These are phyloP conservation scores for Vitis hybrid DNA, from an alignment of 177 flowering plant species.

Conservation along the genomic window DNA sequence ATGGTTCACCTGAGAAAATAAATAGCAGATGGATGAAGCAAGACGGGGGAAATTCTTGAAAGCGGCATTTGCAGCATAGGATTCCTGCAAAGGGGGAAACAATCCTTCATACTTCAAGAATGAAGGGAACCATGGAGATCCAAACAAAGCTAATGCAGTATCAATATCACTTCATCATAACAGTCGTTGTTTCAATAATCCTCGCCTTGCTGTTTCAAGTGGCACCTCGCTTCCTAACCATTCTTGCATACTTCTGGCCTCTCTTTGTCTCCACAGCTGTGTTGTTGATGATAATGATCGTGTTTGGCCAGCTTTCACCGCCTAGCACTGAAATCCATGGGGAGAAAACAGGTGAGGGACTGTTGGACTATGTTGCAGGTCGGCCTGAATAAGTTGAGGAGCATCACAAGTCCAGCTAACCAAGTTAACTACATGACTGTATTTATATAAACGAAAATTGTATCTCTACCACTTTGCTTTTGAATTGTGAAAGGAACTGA, in stretches of 20 bases:
- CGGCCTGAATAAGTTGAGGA: slow-evolving; percentile 15
- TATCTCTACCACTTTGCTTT: neutral
- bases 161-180: slow-evolving; percentile 25
- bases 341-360: slow-evolving; percentile 31
- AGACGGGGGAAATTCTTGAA: neutral
- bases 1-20: neutral
- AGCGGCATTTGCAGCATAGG: slow-evolving; percentile 3
- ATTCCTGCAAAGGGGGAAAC: slow-evolving; percentile 1
- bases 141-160: slow-evolving; percentile 28
- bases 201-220: slow-evolving; percentile 15
- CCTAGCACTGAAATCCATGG: slow-evolving; percentile 22
- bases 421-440: neutral
- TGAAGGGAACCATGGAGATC: slow-evolving; percentile 29
- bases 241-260: slow-evolving; percentile 52
- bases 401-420: neutral
- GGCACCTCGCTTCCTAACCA: slow-evolving; percentile 28
- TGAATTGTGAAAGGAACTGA: neutral
- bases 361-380: slow-evolving; percentile 41
- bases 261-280: slow-evolving; percentile 50
- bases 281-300: slow-evolving; percentile 26
- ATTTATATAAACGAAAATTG: neutral
- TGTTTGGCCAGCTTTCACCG: slow-evolving; percentile 34
- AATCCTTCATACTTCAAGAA: neutral
- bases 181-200: slow-evolving; percentile 10
- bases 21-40: slow-evolving; percentile 7